These are phyloP conservation scores for Circinella minor DNA, from an alignment of 371 early-diverging fungal species.

Conservation along the genomic window DNA sequence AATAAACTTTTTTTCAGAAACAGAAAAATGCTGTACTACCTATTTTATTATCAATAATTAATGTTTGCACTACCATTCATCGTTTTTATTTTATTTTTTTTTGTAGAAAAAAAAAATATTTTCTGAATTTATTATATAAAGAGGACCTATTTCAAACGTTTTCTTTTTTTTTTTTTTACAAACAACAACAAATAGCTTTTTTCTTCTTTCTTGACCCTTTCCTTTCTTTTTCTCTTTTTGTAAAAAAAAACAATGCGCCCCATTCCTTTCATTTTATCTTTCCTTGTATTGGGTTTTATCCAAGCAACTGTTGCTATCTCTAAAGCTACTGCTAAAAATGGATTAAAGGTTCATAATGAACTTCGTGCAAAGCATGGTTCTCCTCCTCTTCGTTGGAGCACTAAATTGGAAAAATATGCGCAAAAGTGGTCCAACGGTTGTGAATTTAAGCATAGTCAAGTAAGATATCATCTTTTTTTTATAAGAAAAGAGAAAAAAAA, in stretches of 20 bases:
- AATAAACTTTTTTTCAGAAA: too few relatives aligned
- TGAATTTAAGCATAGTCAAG: slow-evolving; percentile 41
- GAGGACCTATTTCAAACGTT: too few relatives aligned
- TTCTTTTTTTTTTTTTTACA: background rate
- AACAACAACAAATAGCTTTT: too few relatives aligned
- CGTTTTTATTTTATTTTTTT: too few relatives aligned
- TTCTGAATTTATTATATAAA: too few relatives aligned
- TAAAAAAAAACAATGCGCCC: background rate
- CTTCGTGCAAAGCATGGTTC: slow-evolving; percentile 48
- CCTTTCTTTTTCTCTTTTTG: background rate
- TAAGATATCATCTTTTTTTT: background rate
- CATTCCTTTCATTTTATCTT: slow-evolving; percentile 9
- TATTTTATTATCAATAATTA: too few relatives aligned
- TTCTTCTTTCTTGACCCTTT: slow-evolving; percentile 1
- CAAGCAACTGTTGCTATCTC: slow-evolving; percentile 13
- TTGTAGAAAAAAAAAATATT: too few relatives aligned
- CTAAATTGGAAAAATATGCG: slow-evolving; percentile 45
- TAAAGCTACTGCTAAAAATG: slow-evolving; percentile 8
- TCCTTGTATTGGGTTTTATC: slow-evolving; percentile 8
- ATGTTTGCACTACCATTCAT: background rate
- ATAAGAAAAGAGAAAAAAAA: background rate
- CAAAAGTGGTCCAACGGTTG: slow-evolving; percentile 52
- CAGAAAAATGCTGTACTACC: slow-evolving; percentile 1
- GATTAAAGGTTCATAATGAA: slow-evolving; percentile 49
- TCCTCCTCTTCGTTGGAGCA: slow-evolving; percentile 51